Evolutionary conservation across 164 flowering plant species (phyloP), one percentile per base, ranked within the genome.

Genomic region (Vitis vinifera): DNA sequence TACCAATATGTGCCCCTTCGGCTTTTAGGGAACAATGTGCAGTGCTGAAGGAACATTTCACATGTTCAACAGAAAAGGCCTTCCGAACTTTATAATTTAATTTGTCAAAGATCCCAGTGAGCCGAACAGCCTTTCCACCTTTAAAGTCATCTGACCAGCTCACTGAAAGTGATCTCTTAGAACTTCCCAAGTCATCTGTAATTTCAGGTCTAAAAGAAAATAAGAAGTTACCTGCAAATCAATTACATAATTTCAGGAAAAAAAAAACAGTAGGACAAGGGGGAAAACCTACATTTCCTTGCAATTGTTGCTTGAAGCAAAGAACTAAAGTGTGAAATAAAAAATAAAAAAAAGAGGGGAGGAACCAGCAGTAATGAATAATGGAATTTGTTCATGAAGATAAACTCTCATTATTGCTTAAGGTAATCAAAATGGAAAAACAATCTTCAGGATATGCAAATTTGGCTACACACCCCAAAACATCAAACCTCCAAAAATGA

Each of bases 131-230:
- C 80, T 91, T 95, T 76, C 88, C 98, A 68, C 99, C 98, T 82
- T 79, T 84, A 70, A 95, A 82, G 62, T 91, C 87, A 55, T 86
- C 92, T 44, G 97, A 93, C 99, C 99, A 95, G 47, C 82, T 92
- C 58, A 82, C 77, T 58, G 91, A 79, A 69, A 76, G 72, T 53
- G 80, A 62, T 57, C 71, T 68, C 64, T 74, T 66, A 48, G 72
- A 57, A 61, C 72, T 71, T 55, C 67, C 69, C 31, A 67, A 67
- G 64, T 52, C 63, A 51, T 85, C 90, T 56, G 82, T 55, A 31
- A 79, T 59, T 67, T 80, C 75, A 55, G 99, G 99, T 77, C 93
- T 86, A 71, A 93, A 86, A 49, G 99, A 91, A 68, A 91, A 83
- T 56, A 88, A 72, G 78, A 87, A 92, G 74, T 93, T 93, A 16